Evolutionary conservation across 495 filamentous ascomycete genomes (phyloP).

Genomic region (Penicilliopsis zonata): DNA sequence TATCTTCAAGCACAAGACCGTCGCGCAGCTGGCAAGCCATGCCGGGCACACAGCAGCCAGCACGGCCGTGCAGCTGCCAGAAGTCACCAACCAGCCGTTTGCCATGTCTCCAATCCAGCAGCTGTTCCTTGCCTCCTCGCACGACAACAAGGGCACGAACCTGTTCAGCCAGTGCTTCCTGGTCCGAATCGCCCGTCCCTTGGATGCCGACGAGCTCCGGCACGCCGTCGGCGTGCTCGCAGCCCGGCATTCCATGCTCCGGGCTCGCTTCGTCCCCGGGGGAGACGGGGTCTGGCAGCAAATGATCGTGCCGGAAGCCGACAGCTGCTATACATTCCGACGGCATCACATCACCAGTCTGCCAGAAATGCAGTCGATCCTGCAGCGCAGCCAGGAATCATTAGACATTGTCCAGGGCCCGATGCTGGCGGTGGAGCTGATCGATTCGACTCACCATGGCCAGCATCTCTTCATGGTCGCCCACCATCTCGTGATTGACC

Average conservation of each 20-base stretch:
- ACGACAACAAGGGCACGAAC: slow-evolving; percentile 40
- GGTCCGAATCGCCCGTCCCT: slow-evolving; percentile 38
- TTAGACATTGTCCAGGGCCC: slow-evolving; percentile 32
- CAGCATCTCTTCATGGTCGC: slow-evolving; percentile 49
- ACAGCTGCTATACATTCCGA: slow-evolving; percentile 24
- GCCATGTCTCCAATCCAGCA: slow-evolving; percentile 35
- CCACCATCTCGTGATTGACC: slow-evolving; percentile 59
- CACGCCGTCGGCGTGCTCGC: slow-evolving; percentile 47
- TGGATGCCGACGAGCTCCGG: slow-evolving; percentile 34
- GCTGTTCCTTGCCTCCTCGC: slow-evolving; percentile 31
- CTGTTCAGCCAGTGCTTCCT: slow-evolving; percentile 64
- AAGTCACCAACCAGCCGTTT: too few relatives aligned
- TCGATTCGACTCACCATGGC: slow-evolving; percentile 32
- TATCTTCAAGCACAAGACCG: too few relatives aligned
- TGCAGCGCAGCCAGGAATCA: slow-evolving; percentile 26
- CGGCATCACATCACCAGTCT: slow-evolving; percentile 10
- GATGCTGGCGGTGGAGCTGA: slow-evolving; percentile 31
- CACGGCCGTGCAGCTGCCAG: too few relatives aligned
- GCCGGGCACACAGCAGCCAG: too few relatives aligned
- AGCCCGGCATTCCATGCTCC: slow-evolving; percentile 57
- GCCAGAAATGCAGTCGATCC: slow-evolving; percentile 17
- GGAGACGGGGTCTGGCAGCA: slow-evolving; percentile 19
- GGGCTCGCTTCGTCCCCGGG: slow-evolving; percentile 42
- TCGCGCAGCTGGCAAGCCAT: too few relatives aligned
- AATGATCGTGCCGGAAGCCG: slow-evolving; percentile 22